Conservation (phyloP, 441 rosid species). For the Eruca vesicaria region DNA sequence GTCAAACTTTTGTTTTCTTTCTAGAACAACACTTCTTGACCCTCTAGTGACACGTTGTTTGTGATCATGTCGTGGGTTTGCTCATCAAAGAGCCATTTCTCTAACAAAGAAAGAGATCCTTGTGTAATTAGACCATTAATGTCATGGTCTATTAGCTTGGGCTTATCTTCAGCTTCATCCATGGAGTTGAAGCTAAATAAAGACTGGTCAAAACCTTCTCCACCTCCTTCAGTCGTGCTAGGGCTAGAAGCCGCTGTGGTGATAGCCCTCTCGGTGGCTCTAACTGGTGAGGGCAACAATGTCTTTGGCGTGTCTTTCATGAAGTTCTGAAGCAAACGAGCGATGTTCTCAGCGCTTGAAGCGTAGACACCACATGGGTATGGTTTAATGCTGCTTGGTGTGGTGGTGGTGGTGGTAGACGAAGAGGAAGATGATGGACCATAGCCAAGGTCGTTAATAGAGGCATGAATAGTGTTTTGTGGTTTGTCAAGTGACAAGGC, state of each 20-base stretch:
- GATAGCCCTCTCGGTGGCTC: slow-evolving; percentile 12
- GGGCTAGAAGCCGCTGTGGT: slow-evolving; percentile 37
- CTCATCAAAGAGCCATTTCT: slow-evolving; percentile 92
- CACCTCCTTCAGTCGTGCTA: slow-evolving; percentile 35
- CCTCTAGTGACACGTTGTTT: slow-evolving; percentile 50
- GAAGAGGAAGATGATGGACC: slow-evolving; percentile 32
- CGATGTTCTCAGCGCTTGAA: slow-evolving; percentile 63
- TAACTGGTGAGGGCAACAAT: slow-evolving; percentile 20
- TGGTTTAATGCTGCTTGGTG: slow-evolving; percentile 8
- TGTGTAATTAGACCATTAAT: slow-evolving; percentile 33
- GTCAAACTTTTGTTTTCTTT: neutral
- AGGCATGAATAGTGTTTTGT: slow-evolving; percentile 2
- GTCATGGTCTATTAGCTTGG: slow-evolving; percentile 33
- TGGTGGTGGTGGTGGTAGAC: slow-evolving; percentile 17
- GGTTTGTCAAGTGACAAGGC: slow-evolving; percentile 56
- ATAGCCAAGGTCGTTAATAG: slow-evolving; percentile 21
- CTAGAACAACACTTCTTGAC: slow-evolving; percentile 39
- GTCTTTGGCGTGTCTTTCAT: slow-evolving; percentile 38
- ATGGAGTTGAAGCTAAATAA: slow-evolving; percentile 34
- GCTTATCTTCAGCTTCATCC: slow-evolving; percentile 44
- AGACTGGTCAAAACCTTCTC: slow-evolving; percentile 47
- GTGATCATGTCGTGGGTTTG: slow-evolving; percentile 42
- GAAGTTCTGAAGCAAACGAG: slow-evolving; percentile 56
- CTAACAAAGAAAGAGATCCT: slow-evolving; percentile 69
- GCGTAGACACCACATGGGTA: slow-evolving; percentile 42